These are phyloP conservation scores for Graphilbum fragrans DNA, from an alignment of 2,329 filamentous ascomycete species.

Conservation along the genomic window DNA sequence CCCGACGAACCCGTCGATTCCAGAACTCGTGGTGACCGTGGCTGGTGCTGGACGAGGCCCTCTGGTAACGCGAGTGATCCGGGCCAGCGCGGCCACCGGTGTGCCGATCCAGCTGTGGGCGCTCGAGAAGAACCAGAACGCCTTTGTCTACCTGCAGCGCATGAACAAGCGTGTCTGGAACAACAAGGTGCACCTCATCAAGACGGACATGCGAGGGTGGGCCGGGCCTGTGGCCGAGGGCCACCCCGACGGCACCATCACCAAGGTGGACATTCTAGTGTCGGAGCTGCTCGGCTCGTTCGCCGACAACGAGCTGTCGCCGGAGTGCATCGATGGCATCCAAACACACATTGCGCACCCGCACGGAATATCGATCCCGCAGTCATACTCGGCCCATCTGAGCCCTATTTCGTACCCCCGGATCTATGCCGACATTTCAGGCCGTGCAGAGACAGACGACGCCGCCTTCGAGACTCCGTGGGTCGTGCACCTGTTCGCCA, in stretches of 20 bases:
- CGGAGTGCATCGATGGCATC: constrained; percentile 91
- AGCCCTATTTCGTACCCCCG: constrained; percentile 86
- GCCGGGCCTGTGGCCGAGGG: constrained; percentile 55
- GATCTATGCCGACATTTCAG: constrained; percentile 67
- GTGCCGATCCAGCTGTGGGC: constrained; percentile 80
- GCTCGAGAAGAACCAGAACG: constrained; percentile 96
- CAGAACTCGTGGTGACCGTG: constrained; percentile 66
- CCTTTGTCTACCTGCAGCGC: constrained; percentile 80
- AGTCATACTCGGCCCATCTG: constrained; percentile 84
- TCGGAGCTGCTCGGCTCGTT: constrained; percentile 93
- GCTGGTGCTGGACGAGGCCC: constrained; percentile 89
- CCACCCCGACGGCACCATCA: constrained; percentile 33
- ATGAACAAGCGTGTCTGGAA: constrained; percentile 79
- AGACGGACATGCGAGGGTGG: constrained; percentile 97
- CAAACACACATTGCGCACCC: constrained; percentile 71
- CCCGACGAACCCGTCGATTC: constrained; percentile 5
- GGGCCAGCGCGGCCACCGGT: constrained; percentile 63
- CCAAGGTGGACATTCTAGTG: constrained; percentile 80
- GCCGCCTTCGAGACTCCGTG: constrained; percentile 83
- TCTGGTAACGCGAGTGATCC: constrained; percentile 74
- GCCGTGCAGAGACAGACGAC: constrained; percentile 47
- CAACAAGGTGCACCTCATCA: constrained; percentile 71
- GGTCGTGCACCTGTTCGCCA: constrained; percentile 82
- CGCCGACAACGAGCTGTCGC: constrained; percentile 87
- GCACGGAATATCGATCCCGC: constrained; percentile 85